A percentile compares a stretch with the other conserved stretches of the same genome.
These are phyloP conservation scores for Colletotrichum sidae DNA, from an alignment of 2,329 filamentous ascomycete genomes.

Conservation along the genomic window DNA sequence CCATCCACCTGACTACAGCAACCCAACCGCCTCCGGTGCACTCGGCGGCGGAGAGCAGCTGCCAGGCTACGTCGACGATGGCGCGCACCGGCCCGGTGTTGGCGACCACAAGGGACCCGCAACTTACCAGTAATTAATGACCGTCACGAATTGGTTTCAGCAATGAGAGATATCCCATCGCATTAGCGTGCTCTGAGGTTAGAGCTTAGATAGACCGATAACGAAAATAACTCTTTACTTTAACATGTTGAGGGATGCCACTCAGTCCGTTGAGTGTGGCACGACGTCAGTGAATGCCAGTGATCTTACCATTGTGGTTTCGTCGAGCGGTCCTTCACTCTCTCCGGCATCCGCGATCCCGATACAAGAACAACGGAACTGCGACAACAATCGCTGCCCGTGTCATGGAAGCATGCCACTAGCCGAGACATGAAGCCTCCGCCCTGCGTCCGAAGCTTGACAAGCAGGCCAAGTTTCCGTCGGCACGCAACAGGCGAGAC, in stretches of 20 bases:
- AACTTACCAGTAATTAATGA: constrained; percentile 30
- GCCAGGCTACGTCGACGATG: constrained; percentile 37
- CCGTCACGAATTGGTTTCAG: constrained; percentile 5
- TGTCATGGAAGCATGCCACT: constrained; percentile 13
- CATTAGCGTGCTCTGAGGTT: constrained; percentile 4
- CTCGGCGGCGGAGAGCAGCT: constrained; percentile 28
- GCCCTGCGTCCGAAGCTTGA: background rate
- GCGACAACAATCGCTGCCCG: background rate
- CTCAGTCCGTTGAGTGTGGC: no score
- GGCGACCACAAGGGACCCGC: constrained; percentile 32
- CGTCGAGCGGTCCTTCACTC: background rate
- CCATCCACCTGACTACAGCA: constrained; percentile 17
- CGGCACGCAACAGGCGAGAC: constrained; percentile 2
- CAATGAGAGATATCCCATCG: constrained; percentile 22
- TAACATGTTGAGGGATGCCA: no score
- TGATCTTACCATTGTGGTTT: background rate
- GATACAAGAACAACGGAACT: no score
- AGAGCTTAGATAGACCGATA: constrained; percentile 13
- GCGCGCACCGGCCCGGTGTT: constrained; percentile 32
- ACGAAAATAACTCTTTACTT: background rate
- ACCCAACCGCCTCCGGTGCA: constrained; percentile 25
- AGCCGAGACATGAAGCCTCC: constrained; percentile 13
- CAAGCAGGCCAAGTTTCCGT: background rate
- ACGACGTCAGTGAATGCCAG: background rate
- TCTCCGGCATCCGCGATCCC: background rate